phyloP scores from a whole-genome alignment of 352 stramenopile species.

The Globisporangium rhizosaccharum region DNA sequence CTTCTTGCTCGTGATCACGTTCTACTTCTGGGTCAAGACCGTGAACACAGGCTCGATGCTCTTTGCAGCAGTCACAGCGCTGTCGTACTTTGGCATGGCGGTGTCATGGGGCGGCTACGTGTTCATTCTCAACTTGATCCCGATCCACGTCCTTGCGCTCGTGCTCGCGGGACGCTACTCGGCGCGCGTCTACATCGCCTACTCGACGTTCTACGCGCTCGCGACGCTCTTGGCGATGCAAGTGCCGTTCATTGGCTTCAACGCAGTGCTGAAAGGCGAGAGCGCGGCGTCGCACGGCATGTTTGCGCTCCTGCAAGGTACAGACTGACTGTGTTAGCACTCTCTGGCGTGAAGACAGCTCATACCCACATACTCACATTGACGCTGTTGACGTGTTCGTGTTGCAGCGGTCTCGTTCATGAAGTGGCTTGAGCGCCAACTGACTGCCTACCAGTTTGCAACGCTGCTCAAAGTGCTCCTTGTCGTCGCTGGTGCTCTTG shows the following conservation, averaged over 20 bases:
- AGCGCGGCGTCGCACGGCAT: constrained; percentile 78
- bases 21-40: constrained; percentile 93
- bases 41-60: constrained; percentile 82
- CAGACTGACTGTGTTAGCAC: constrained; percentile 4
- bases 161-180: constrained; percentile 90
- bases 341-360: not conserved
- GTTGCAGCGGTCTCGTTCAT: constrained; percentile 42
- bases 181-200: constrained; percentile 93
- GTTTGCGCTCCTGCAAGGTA: constrained; percentile 90
- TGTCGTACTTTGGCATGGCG: constrained; percentile 97
- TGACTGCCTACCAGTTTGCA: constrained; percentile 42
- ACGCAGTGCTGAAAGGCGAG: constrained; percentile 88
- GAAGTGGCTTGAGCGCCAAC: constrained; percentile 41
- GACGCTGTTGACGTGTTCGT: not conserved
- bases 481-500: constrained; percentile 24
- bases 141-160: constrained; percentile 91
- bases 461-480: constrained; percentile 38
- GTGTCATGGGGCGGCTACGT: constrained; percentile 97
- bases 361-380: not conserved
- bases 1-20: constrained; percentile 96
- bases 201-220: constrained; percentile 97
- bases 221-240: constrained; percentile 95
- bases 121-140: constrained; percentile 99
- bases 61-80: constrained; percentile 38
- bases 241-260: constrained; percentile 98